These are phyloP conservation scores for Candida rishiriensis DNA, from an alignment of 805 yeast genomes.

Conservation along the genomic window DNA sequence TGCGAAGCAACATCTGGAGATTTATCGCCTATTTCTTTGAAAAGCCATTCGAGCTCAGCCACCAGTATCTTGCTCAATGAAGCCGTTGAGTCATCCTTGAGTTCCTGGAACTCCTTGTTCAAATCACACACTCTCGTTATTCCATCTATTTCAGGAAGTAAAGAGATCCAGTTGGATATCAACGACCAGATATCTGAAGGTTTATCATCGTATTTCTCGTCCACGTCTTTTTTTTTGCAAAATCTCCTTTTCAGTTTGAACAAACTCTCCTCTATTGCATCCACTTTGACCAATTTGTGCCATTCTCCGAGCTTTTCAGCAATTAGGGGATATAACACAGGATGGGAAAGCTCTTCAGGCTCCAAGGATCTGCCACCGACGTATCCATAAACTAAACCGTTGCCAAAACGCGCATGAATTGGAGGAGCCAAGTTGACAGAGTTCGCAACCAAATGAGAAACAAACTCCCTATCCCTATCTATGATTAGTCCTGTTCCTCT, in stretches of 20 bases:
- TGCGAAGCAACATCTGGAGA: constrained; percentile 64
- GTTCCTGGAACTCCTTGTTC: not conserved
- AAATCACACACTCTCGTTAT: constrained; percentile 32
- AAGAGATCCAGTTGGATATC: constrained; percentile 56
- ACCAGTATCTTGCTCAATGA: constrained; percentile 34
- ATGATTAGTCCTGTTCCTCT: constrained; percentile 67
- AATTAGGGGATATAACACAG: constrained; percentile 48
- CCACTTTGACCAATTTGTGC: constrained; percentile 49
- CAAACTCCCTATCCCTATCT: constrained; percentile 70
- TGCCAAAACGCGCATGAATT: constrained; percentile 61
- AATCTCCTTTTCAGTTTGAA: constrained; percentile 32
- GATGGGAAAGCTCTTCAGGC: constrained; percentile 48
- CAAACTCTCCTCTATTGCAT: constrained; percentile 44
- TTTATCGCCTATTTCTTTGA: constrained; percentile 32
- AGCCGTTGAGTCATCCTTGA: not conserved
- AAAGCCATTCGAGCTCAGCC: constrained; percentile 55
- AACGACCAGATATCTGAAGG: constrained; percentile 54
- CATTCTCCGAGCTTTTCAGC: constrained; percentile 68
- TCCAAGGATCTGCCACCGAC: constrained; percentile 59
- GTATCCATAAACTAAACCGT: constrained; percentile 70
- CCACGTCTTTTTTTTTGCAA: not conserved
- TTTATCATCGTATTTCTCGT: constrained; percentile 16
- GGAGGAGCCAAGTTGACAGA: constrained; percentile 63
- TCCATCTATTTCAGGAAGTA: constrained; percentile 49
- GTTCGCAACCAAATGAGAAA: constrained; percentile 60